Base-by-base conservation (phyloP, 192 early-diverging fungal species). In the Rhizophlyctis rosea region DNA sequence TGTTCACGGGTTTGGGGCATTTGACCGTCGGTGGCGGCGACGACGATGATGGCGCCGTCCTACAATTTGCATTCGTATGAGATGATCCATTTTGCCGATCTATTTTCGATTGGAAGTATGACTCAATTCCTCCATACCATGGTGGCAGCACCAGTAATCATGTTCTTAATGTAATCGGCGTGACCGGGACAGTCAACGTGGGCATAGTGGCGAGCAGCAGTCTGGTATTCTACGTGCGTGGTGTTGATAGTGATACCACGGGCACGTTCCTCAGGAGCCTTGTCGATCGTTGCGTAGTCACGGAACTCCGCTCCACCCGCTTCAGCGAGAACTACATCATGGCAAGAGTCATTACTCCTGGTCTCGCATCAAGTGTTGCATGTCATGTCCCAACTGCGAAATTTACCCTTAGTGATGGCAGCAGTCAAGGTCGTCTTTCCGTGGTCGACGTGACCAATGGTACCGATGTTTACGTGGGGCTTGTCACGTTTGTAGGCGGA, bases 161-260 rank as follows among this genome's bases (percentile, higher is more conserved):
- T 98, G 91, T 98, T 98, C 86, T 99, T 99, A 76, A 99, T 98
- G 79, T 95, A 99, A 86, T 99, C 97, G 57, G 92, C 90, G 83
- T 99, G 97, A 47, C 97, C 97, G 36, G 97, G 97, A 76, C 93
- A 96, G 74, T 99, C 94, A 2, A 97, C 90, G 69, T 95, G 93
- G 11, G 95, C 92, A 66, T 97, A 97, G 78, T 99, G 96, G 54
- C 94, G 83, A 58, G 70, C 82, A 33, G 60, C 65, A 21, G 94
- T 97, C 82, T 99, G 90, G 67, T 95, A 99, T 78, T 99, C 94
- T 55, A 97, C 92, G 72, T 97, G 95, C 32, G 96, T 92, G 4
- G 91, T 91, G 58, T 88, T 91, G 58, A 99, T 99, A 36, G 96
- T 99, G 72, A 99, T 99, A 78, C 94, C 96, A 73, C 96, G 85